Evolutionary conservation across 192 early-diverging fungal genomes (phyloP).

Genomic region (Entomortierella parvispora): DNA sequence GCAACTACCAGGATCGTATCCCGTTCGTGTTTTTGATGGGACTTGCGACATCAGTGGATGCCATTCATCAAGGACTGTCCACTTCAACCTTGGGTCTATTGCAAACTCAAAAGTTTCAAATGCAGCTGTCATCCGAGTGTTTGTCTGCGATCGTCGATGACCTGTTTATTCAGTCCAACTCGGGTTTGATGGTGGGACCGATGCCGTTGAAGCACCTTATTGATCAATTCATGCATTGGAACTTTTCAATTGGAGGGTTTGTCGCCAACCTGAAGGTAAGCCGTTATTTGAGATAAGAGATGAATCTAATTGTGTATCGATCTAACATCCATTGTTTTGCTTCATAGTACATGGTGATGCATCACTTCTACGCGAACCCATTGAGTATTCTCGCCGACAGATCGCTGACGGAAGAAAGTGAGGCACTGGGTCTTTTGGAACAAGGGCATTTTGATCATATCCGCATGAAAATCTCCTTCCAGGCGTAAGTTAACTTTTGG

Average conservation of each 20-base stretch:
- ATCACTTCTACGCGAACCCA: conserved; percentile 87
- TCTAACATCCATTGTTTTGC: too few species aligned
- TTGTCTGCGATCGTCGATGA: conserved; percentile 61
- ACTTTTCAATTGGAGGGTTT: conserved; percentile 83
- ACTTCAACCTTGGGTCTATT: conserved; percentile 77
- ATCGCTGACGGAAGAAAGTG: conserved; percentile 20
- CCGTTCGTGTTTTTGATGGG: conserved; percentile 87
- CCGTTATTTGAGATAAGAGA: neutral
- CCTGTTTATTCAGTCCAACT: conserved; percentile 66
- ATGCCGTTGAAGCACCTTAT: conserved; percentile 79
- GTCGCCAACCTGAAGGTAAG: conserved; percentile 74
- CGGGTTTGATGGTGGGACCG: conserved; percentile 70
- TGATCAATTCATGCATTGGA: conserved; percentile 83
- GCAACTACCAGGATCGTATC: conserved; percentile 73
- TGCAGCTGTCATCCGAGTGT: conserved; percentile 79
- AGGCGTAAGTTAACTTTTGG: conserved; percentile 55
- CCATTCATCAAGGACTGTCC: conserved; percentile 81
- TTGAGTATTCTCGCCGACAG: conserved; percentile 72
- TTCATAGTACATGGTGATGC: conserved; percentile 83
- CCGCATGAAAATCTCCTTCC: conserved; percentile 78
- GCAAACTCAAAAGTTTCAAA: conserved; percentile 80
- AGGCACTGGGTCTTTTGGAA: conserved; percentile 40
- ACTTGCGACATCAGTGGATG: conserved; percentile 87
- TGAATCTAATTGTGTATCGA: neutral
- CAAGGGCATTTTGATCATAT: conserved; percentile 70